Conservation (phyloP, 805 yeast genomes). For the Starmerella floris region DNA sequence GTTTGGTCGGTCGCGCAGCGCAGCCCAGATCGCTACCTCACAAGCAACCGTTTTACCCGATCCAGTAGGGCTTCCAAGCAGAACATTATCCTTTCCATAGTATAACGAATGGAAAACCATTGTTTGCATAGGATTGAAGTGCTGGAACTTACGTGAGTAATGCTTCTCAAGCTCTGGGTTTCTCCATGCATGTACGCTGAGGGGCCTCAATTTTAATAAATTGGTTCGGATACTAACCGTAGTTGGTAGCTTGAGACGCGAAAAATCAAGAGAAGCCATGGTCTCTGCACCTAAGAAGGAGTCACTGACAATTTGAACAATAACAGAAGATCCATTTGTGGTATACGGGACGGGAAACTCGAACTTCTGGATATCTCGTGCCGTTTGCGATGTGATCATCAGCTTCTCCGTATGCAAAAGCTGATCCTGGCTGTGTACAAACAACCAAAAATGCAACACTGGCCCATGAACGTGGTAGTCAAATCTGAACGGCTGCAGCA, state of each 20-base stretch:
- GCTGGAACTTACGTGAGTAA: conserved; percentile 55
- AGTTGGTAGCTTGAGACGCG: conserved; percentile 76
- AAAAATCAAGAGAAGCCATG: conserved; percentile 66
- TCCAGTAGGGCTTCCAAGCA: conserved; percentile 97
- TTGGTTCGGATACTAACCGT: conserved; percentile 78
- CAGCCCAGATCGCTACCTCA: conserved; percentile 94
- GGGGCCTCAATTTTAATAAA: conserved; percentile 65
- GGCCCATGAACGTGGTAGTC: conserved; percentile 68
- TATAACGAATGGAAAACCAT: conserved; percentile 88
- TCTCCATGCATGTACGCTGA: conserved; percentile 71
- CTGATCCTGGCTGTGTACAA: conserved; percentile 70
- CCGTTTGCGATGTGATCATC: conserved; percentile 46
- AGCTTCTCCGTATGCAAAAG: conserved; percentile 74
- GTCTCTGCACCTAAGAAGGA: conserved; percentile 81
- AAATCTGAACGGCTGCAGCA: conserved; percentile 48
- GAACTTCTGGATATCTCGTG: conserved; percentile 48
- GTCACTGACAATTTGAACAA: conserved; percentile 69
- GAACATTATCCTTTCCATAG: conserved; percentile 61
- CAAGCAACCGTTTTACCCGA: conserved; percentile 97
- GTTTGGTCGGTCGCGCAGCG: conserved; percentile 67
- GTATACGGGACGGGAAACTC: conserved; percentile 86
- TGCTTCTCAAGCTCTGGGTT: conserved; percentile 52
- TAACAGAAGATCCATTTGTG: conserved; percentile 77
- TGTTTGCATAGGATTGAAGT: conserved; percentile 97
- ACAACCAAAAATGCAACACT: conserved; percentile 80